These are phyloP conservation scores for Trichoderma citrinoviride DNA, from an alignment of 2,329 filamentous ascomycete genomes.

Conservation along the genomic window DNA sequence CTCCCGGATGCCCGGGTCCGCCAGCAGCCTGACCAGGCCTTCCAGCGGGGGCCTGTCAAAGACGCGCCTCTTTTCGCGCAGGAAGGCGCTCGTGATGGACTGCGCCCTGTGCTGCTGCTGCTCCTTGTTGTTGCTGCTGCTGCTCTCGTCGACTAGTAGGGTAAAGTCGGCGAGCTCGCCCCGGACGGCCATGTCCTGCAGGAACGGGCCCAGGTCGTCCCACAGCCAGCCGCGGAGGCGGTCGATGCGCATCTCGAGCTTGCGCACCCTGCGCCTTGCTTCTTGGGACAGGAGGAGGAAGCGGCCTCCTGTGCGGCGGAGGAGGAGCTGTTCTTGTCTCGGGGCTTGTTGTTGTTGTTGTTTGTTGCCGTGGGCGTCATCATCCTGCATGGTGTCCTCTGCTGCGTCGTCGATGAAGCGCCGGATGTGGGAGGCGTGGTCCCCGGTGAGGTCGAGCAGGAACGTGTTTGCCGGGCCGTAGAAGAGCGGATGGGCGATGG, in stretches of 20 bases:
- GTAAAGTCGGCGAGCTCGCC: conserved; percentile 32
- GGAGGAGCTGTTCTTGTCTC: background rate
- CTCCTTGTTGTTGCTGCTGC: background rate
- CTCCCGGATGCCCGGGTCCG: conserved; percentile 45
- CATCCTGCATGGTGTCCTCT: conserved; percentile 25
- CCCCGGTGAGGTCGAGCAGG: conserved; percentile 31
- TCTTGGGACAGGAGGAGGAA: conserved; percentile 28
- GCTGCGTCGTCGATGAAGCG: conserved; percentile 26
- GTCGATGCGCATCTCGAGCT: conserved; percentile 32
- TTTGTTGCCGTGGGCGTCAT: background rate
- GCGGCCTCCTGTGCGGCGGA: conserved; percentile 6
- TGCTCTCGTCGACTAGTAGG: conserved; percentile 11
- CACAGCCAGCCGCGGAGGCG: conserved; percentile 36
- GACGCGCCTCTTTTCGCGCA: conserved; percentile 22
- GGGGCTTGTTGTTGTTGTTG: background rate
- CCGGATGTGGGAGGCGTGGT: conserved; percentile 31
- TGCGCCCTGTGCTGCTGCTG: background rate
- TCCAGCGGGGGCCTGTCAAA: conserved; percentile 34
- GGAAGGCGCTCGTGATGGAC: conserved; percentile 20
- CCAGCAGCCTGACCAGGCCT: conserved; percentile 41
- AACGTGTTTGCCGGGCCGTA: conserved; percentile 35
- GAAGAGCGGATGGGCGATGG: conserved; percentile 34
- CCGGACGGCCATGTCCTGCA: conserved; percentile 35
- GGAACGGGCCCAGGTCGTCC: conserved; percentile 30
- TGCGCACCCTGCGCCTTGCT: conserved; percentile 30